Base-by-base conservation (phyloP, 192 early-diverging fungal genomes). In the Allomyces javanicus region DNA sequence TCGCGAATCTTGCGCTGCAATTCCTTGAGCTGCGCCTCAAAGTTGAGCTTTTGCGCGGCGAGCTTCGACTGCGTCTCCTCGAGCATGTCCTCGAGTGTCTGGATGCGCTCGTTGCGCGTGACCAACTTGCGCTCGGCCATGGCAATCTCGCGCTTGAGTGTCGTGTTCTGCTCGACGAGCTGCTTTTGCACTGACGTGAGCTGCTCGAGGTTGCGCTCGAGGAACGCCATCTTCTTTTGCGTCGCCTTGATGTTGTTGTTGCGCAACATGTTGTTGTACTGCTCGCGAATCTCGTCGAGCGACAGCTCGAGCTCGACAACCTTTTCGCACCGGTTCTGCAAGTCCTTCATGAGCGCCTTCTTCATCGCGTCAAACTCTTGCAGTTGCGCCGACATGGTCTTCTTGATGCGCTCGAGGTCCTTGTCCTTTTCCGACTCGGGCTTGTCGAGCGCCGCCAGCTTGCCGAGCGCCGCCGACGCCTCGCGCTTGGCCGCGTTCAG, bases 341-440 rank as follows among this genome's bases (percentile, higher is more conserved):
- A 85, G 72, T 97, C 94, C 44, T 89, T 87, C 93, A 97, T 94
- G 69, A 99, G 78, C 55, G 89, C 90, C 85, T 97, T 94, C 78
- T 95, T 95, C 93, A 96, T 96, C 66, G 86, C 85, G 68, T 99
- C 96, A 77, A 94, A 97, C 66, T 99, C 94, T 23, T 85, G 76
- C 64, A 96, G 82, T 70, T 93, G 85, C 74, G 86, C 81, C 14
- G 86, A 83, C 85, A 88, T 87, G 12, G 73, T 77, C 71, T 87
- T 86, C 62, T 86, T 77, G 73, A 93, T 86, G 63, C 84, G 75
- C 65, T 90, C 89, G 71, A 90, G 76, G 62, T 91, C 88, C 64
- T 83, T 83, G 72, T 87, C 87, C 65, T 80, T 81, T 64, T 85
- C 83, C 9, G 78, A 72, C 64, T 77, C 68, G 24, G 77, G 82